Percentiles rank a stretch among this genome's conserved stretches.
These are phyloP conservation scores for Leccinum variicolor DNA, from an alignment of 768 basidiomycete species.

Conservation along the genomic window DNA sequence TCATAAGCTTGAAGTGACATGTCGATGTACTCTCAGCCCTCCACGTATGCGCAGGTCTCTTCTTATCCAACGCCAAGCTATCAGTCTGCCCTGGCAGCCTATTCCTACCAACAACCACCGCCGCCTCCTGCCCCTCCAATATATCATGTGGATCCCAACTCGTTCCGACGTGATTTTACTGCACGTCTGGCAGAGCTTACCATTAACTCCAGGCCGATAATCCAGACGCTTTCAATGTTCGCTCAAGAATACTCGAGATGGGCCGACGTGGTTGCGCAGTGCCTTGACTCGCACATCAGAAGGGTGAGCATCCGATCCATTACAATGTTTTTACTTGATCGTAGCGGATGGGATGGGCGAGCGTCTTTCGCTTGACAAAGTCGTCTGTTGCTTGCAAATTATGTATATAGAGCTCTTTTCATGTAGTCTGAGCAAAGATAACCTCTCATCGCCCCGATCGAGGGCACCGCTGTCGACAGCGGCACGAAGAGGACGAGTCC, in stretches of 20 bases:
- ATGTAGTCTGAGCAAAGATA: constrained; percentile 43
- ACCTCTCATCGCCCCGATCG: constrained; percentile 29
- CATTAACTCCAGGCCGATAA: constrained; percentile 93
- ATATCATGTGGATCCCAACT: constrained; percentile 58
- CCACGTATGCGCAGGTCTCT: constrained; percentile 20
- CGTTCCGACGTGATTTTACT: constrained; percentile 77
- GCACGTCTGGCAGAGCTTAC: constrained; percentile 75
- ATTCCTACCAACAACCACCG: constrained; percentile 48
- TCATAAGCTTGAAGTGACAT: constrained; percentile 44
- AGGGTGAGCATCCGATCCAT: constrained; percentile 63
- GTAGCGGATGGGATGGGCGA: constrained; percentile 27
- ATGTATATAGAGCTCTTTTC: constrained; percentile 45
- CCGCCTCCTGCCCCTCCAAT: constrained; percentile 39
- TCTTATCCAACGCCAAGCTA: constrained; percentile 39
- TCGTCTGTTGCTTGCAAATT: constrained; percentile 29
- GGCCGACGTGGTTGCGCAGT: constrained; percentile 76
- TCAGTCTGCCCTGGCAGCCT: constrained; percentile 40
- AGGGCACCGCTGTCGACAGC: constrained; percentile 33
- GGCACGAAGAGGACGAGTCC: constrained; percentile 35
- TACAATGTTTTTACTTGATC: constrained; percentile 23
- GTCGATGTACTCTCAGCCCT: constrained; percentile 63
- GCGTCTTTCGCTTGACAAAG: constrained; percentile 21
- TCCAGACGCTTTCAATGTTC: constrained; percentile 87
- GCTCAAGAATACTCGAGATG: constrained; percentile 84
- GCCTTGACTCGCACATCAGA: constrained; percentile 80